phyloP scores from a whole-genome alignment of 208 protist genomes.

The Balamuthia mandrillaris region DNA sequence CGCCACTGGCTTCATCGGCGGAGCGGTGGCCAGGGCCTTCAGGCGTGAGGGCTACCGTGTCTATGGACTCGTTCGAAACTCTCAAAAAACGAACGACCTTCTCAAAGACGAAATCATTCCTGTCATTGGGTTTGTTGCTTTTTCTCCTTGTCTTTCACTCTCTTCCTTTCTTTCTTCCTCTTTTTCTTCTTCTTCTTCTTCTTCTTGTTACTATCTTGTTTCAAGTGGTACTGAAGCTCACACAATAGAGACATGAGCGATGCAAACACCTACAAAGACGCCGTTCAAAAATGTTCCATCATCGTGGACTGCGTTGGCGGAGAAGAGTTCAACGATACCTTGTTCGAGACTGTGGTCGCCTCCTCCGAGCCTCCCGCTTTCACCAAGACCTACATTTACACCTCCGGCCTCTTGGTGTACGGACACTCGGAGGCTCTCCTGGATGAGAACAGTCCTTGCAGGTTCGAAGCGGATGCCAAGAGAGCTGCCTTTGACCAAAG shows the following conservation, averaged over 20 bases:
- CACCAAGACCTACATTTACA: conserved; percentile 43
- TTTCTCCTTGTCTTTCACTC: no score
- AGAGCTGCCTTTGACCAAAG: conserved; percentile 2
- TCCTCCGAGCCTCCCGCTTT: no score
- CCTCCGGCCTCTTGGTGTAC: conserved; percentile 21
- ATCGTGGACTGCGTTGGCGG: conserved; percentile 24
- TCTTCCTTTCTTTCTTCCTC: no score
- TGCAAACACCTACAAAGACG: conserved; percentile 8
- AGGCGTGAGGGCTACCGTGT: conserved; percentile 24
- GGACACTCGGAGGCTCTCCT: neutral
- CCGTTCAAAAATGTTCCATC: neutral
- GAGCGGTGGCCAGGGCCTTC: conserved; percentile 24
- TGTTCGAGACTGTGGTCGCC: conserved; percentile 19
- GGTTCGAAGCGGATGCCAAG: neutral
- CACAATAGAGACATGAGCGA: conserved; percentile 1
- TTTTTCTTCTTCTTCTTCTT: neutral
- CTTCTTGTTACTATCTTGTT: neutral
- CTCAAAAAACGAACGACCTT: neutral
- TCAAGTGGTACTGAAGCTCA: neutral
- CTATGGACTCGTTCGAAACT: neutral
- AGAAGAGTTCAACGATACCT: neutral
- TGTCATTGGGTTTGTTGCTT: conserved; percentile 25
- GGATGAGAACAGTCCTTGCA: conserved; percentile 28
- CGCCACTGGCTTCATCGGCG: conserved; percentile 35
- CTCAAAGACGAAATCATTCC: conserved; percentile 9